Percentiles rank a stretch among this genome's conserved stretches.
These are phyloP conservation scores for Chaetomium cochliodes DNA, from an alignment of 495 filamentous ascomycete genomes.

Conservation along the genomic window DNA sequence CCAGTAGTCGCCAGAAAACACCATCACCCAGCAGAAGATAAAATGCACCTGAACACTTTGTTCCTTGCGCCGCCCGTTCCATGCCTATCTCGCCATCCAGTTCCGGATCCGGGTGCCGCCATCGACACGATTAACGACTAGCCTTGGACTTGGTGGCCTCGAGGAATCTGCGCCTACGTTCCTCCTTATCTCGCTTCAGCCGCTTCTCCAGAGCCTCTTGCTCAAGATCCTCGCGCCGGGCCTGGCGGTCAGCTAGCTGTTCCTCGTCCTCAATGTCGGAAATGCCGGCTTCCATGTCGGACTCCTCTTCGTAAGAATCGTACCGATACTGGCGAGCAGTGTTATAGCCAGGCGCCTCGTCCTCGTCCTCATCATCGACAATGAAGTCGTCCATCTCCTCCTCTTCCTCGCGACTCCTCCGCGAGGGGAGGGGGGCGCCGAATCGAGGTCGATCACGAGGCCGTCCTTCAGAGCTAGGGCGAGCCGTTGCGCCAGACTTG, in stretches of 20 bases:
- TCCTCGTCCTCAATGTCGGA: slow-evolving; percentile 62
- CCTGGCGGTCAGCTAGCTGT: slow-evolving; percentile 46
- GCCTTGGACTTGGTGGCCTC: slow-evolving; percentile 25
- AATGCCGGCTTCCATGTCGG: slow-evolving; percentile 63
- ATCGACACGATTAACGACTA: slow-evolving; percentile 14
- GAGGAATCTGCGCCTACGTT: slow-evolving; percentile 36
- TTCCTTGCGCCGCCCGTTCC: neutral
- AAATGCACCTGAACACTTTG: neutral
- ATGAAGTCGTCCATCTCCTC: slow-evolving; percentile 55
- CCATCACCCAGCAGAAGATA: neutral
- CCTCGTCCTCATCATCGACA: slow-evolving; percentile 56
- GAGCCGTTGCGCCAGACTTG: slow-evolving; percentile 32
- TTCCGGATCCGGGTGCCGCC: neutral
- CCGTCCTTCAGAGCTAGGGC: slow-evolving; percentile 23
- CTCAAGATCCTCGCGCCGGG: slow-evolving; percentile 52
- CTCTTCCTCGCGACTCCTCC: slow-evolving; percentile 52
- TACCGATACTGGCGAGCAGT: slow-evolving; percentile 36
- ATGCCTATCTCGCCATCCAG: neutral
- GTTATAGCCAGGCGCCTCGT: slow-evolving; percentile 40
- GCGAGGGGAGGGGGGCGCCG: slow-evolving; percentile 34
- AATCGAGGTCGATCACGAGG: slow-evolving; percentile 29
- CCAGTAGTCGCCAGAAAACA: slow-evolving; percentile 8
- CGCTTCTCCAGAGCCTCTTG: slow-evolving; percentile 48
- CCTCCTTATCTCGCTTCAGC: slow-evolving; percentile 49
- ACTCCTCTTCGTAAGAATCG: slow-evolving; percentile 38